Base-by-base conservation (phyloP, 805 yeast genomes). In the Nakazawaea populi region DNA sequence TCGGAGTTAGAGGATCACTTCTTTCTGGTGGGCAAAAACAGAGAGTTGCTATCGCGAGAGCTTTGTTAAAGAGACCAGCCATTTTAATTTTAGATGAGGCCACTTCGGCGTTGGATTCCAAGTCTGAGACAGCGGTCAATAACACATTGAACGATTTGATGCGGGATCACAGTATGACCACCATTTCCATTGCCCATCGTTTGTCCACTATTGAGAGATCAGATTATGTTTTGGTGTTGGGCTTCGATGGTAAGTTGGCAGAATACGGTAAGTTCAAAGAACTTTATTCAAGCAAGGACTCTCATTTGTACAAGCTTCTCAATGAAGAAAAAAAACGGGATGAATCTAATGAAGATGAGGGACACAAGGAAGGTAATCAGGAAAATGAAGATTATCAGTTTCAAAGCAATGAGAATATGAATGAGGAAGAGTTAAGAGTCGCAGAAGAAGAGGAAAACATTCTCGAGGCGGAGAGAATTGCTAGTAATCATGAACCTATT, bases 121-220 rank as follows among this genome's bases (percentile, higher is more conserved):
- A 87, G 51, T 84, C 91, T 60, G 98, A 92, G 62, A 83, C 85
- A 56, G 79, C 87, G 6, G 95, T 92, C 40, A 90, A 91, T 65
- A 77, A 76, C 47, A 89, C 95, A 7, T 69, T 91, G 52, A 67
- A 74, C 24, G 68, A 74, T 44, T 72, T 92, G 52, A 75, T 79
- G 65, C 61, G 68, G 30, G 75, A 80, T 41, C 79, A 84, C 36
- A 69, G 80, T 12, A 87, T 96, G 24, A 82, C 91, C 4, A 76
- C 87, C 4, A 86, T 92, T 40, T 87, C 95, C 29, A 92, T 92
- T 60, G 98, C 97, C 0, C 98, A 91, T 64, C 73, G 97, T 58
- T 76, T 90, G 44, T 83, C 95, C 1, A 92, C 98, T 0, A 92
- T 92, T 51, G 85, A 84, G 60, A 78, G 89, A 57, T 83, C 95